Conservation (phyloP, 306 rosid genomes). For the Leucaena leucocephala region DNA sequence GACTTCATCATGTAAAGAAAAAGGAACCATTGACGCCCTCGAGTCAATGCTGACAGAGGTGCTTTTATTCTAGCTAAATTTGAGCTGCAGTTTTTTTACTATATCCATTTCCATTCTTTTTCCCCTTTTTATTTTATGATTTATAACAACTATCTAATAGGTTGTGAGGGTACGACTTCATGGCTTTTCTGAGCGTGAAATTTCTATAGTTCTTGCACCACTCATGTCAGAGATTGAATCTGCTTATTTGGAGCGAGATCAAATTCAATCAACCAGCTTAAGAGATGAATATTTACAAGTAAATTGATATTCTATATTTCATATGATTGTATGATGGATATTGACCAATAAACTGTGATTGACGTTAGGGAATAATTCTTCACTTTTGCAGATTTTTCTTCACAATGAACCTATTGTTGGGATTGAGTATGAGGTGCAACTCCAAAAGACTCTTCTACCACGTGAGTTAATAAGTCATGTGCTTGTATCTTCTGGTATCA, state of each 20-base stretch:
- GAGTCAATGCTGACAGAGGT: slow-evolving; percentile 94
- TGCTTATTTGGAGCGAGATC: slow-evolving; percentile 96
- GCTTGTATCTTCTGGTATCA: slow-evolving; percentile 22
- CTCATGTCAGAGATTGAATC: slow-evolving; percentile 96
- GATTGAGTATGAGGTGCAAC: slow-evolving; percentile 94
- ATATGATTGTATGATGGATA: slow-evolving; percentile 15
- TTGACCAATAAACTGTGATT: slow-evolving; percentile 21
- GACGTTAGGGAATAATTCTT: slow-evolving; percentile 29
- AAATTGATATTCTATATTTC: slow-evolving; percentile 29
- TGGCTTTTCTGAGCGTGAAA: slow-evolving; percentile 93
- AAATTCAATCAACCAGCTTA: slow-evolving; percentile 89
- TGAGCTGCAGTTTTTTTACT: neutral
- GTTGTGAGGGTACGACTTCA: slow-evolving; percentile 87
- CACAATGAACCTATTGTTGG: slow-evolving; percentile 87
- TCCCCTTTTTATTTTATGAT: slow-evolving; percentile 8
- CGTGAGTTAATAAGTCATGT: slow-evolving; percentile 57
- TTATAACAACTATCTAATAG: slow-evolving; percentile 53
- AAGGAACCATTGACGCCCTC: slow-evolving; percentile 78
- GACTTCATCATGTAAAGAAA: slow-evolving; percentile 81
- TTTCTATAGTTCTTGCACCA: slow-evolving; percentile 75
- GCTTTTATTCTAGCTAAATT: slow-evolving; percentile 37
- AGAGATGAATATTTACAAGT: slow-evolving; percentile 94
- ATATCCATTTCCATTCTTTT: slow-evolving; percentile 18
- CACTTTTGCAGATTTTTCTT: slow-evolving; percentile 82
- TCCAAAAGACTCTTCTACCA: slow-evolving; percentile 93